Base-by-base conservation (phyloP, 805 yeast species). In the Lipomyces kockii region DNA sequence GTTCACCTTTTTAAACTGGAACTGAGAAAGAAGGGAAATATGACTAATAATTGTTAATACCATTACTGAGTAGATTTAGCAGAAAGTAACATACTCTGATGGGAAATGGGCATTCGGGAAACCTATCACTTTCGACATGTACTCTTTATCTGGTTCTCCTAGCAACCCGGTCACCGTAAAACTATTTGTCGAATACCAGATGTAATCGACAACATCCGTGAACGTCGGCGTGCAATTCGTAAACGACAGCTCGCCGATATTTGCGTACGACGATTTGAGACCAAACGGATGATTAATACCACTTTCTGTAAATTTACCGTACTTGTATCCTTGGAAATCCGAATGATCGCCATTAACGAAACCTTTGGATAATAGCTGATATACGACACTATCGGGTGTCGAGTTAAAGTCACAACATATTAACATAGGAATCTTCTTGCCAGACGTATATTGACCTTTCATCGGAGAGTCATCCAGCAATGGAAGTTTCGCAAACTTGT, bases 381-480 rank as follows among this genome's bases (percentile, higher is more conserved):
- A 94, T 22, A 95, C 99, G 1, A 98, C 99, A 71, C 96, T 89
- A 74, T 89, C 87, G 22, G 84, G 80, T 61, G 89, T 88, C 1
- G 98, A 94, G 79, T 95, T 95, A 82, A 92, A 93, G 82, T 95
- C 99, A 78, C 98, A 98, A 81, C 98, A 91, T 52, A 95, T 87
- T 20, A 94, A 79, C 67, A 92, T 79, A n/a, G 97, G 93, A 35
- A 88, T 78, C 74, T 85, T 87, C 78, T 81, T 78, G 54, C 82
- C 77, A 65, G 81, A 82, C 25, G 84, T 75, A 72, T 82, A 82
- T 68, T 79, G 70, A 60, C 81, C 62, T 29, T 63, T 63, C 52
- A 60, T 67, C 69, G 64, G 65, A n/a, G 60, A 59, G 51, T 61
- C 53, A 63, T 66, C 4, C 70, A 35, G 55, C 34, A 52, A 64